phyloP scores from a whole-genome alignment of 2,329 filamentous ascomycete species.

The Pyrenochaeta sp. region DNA sequence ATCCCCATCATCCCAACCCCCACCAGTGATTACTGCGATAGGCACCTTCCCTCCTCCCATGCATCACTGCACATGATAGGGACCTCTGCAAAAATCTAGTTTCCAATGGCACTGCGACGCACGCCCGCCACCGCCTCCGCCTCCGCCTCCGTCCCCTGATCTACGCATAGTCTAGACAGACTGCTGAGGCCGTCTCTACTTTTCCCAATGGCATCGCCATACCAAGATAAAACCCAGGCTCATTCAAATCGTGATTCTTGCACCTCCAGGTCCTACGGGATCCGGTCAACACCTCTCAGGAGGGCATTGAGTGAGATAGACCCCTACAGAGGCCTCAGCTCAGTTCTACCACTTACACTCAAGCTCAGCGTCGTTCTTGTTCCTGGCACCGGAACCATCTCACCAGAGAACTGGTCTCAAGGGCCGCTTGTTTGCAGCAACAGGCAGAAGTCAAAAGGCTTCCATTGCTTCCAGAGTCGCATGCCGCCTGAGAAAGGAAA shows the following conservation, averaged over 20 bases:
- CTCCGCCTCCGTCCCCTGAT: too few species aligned
- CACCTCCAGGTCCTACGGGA: slow-evolving; percentile 3
- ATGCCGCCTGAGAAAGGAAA: slow-evolving; percentile 8
- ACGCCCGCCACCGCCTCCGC: too few species aligned
- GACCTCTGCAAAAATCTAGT: too few species aligned
- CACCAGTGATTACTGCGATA: too few species aligned
- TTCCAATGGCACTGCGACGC: too few species aligned
- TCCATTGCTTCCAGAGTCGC: slow-evolving; percentile 5
- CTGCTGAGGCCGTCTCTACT: too few species aligned
- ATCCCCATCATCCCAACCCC: too few species aligned
- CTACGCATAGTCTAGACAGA: too few species aligned
- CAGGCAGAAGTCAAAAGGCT: slow-evolving; percentile 6
- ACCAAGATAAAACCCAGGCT: background rate
- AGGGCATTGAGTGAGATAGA: slow-evolving; percentile 1
- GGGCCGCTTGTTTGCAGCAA: slow-evolving; percentile 1
- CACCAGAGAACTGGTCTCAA: slow-evolving; percentile 5
- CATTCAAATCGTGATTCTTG: too few species aligned
- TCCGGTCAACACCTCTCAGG: slow-evolving; percentile 1
- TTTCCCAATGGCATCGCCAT: too few species aligned
- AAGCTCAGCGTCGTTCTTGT: slow-evolving; percentile 7
- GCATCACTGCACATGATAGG: too few species aligned
- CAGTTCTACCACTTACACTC: slow-evolving; percentile 6
- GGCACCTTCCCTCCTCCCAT: too few species aligned
- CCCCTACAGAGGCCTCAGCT: slow-evolving; percentile 2
- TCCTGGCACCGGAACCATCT: slow-evolving; percentile 8